Evolutionary conservation across 2,329 filamentous ascomycete genomes (phyloP), one percentile per base, ranked within the genome.

Genomic region (Trichoderma pleuroti): DNA sequence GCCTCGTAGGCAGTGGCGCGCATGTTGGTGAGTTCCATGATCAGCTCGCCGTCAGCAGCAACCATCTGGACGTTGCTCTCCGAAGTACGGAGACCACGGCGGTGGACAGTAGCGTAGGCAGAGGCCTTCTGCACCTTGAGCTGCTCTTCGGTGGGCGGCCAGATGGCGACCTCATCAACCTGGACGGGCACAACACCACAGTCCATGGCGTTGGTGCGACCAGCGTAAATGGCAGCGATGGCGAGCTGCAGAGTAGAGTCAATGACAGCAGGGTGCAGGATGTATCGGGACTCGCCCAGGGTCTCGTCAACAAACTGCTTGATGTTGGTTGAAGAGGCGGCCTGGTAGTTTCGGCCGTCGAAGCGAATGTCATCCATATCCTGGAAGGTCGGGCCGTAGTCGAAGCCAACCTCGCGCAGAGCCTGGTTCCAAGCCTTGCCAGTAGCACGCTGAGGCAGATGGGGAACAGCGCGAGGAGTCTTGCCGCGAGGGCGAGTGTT

Each of bases 231-330:
- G 39, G 39, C 39, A 42, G 39, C 39, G 39, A 42, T 42, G 39
- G 39, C 39, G 9, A 81, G 75, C 56, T 82, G 81, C 5, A 82
- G 71, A 21, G 71, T 72, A n/a, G 76, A 75, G 71, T 85, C 82
- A 16, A 84, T 76, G 16, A 76, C 70, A 84, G 39, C 39, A n/a
- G 39, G 39, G 39, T 42, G 83, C 21, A 84, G 24, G 77, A 70
- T 84, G 83, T 83, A 78, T 0, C 80, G 77, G 1, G 80, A 82
- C 73, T 85, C 83, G 21, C 75, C 77, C 6, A 68, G 28, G 21
- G 36, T 49, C 46, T 64, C 66, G 21, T 73, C 74, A 2, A 75
- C 74, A 2, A 56, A 12, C 18, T 71, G 61, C 64, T 73, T 76
- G 72, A 75, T 70, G 24, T 72, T 75, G 39, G 73, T 76, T 56